Conservation (phyloP, 257 asterid species). For the Gentiana straminea region DNA sequence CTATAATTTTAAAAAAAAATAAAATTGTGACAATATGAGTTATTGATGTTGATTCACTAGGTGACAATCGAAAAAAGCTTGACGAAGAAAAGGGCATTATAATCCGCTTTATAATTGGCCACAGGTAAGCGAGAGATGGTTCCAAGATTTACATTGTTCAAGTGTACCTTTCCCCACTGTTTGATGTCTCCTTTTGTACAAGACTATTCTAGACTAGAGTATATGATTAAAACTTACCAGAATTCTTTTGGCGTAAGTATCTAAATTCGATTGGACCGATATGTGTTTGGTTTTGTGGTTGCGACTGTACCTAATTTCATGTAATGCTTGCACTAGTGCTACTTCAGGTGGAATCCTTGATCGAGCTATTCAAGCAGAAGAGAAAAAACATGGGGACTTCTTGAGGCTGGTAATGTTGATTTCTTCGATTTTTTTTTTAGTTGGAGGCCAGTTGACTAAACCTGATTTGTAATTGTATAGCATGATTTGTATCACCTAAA, state of each 20-base stretch:
- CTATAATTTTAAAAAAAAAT: background rate
- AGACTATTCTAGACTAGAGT: background rate
- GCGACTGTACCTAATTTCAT: slow-evolving; percentile 2
- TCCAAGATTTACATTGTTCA: slow-evolving; percentile 1
- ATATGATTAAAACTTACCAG: background rate
- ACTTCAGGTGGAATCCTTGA: slow-evolving; percentile 90
- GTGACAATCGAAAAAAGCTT: slow-evolving; percentile 43
- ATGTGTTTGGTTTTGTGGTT: no score
- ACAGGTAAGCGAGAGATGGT: slow-evolving; percentile 27
- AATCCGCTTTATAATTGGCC: slow-evolving; percentile 50
- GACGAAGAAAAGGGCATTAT: slow-evolving; percentile 58
- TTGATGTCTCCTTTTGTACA: background rate
- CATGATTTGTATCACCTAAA: background rate
- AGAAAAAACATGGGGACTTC: slow-evolving; percentile 72
- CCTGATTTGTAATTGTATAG: background rate
- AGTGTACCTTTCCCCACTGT: slow-evolving; percentile 17
- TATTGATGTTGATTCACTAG: slow-evolving; percentile 21
- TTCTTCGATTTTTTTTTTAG: background rate
- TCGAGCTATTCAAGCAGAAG: slow-evolving; percentile 89
- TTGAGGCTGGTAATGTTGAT: slow-evolving; percentile 55
- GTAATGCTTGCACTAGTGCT: slow-evolving; percentile 32
- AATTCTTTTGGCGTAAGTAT: no score
- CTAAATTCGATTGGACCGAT: background rate
- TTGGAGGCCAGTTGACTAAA: background rate
- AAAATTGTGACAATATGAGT: slow-evolving; percentile 3